phyloP scores from a whole-genome alignment of 2,329 filamentous ascomycete species.

The Xylogone sp. region DNA sequence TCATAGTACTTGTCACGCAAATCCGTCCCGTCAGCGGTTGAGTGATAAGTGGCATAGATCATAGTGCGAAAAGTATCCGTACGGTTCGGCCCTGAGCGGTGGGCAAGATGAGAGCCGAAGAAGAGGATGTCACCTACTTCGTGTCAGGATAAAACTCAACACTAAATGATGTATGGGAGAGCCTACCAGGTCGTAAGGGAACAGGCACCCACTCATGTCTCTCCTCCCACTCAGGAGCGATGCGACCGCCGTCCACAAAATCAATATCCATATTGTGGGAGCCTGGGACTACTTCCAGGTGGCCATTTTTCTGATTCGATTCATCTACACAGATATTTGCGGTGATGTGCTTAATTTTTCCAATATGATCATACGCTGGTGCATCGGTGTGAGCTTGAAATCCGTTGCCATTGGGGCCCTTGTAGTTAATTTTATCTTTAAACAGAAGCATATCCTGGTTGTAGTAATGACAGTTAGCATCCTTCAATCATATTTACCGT shows the following conservation, averaged over 20 bases:
- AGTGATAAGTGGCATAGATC: constrained; percentile 27
- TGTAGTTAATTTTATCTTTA: constrained; percentile 33
- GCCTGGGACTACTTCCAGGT: constrained; percentile 26
- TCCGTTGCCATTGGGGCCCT: constrained; percentile 25
- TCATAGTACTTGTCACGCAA: constrained; percentile 21
- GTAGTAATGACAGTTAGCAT: neutral
- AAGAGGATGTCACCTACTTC: constrained; percentile 22
- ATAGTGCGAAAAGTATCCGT: constrained; percentile 20
- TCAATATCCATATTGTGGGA: constrained; percentile 27
- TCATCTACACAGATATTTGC: constrained; percentile 27
- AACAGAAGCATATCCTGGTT: constrained; percentile 28
- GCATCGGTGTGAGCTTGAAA: constrained; percentile 29
- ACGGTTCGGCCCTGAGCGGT: constrained; percentile 22
- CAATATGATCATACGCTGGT: constrained; percentile 29
- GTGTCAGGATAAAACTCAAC: neutral
- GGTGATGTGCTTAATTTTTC: constrained; percentile 27
- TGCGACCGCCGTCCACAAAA: constrained; percentile 23
- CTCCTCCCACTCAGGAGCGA: constrained; percentile 22
- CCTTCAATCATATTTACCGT: no score
- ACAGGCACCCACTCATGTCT: constrained; percentile 25
- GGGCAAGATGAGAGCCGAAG: constrained; percentile 28
- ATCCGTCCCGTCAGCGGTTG: constrained; percentile 8
- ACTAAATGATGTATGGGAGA: neutral
- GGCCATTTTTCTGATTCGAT: constrained; percentile 27
- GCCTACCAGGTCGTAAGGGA: constrained; percentile 16